Base-by-base conservation (phyloP, 495 filamentous ascomycete species). In the Penicillium lagena region DNA sequence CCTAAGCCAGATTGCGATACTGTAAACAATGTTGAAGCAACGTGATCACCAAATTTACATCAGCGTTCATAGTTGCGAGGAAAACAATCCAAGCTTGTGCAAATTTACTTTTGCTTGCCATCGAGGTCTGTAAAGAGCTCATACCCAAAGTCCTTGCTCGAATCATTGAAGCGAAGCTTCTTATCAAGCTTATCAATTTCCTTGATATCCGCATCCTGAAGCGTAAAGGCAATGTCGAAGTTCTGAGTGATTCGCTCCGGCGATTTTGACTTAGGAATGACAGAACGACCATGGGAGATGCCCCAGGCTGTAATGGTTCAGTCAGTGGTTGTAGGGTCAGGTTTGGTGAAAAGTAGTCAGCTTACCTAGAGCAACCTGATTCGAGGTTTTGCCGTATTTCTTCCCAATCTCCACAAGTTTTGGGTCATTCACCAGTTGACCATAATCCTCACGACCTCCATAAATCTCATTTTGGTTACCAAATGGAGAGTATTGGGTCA, bases 401-500 rank as follows among this genome's bases (percentile, higher is more conserved):
- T 79, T 71, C 3, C 78, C 83, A 44, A 87, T 72, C 33, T 80
- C 71, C 10, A 66, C 67, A 27, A 86, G 62, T 1, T 72, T 67
- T 0, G 80, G 75, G 35, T 86, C 81, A 8, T 86, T 73, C 43
- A 83, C 78, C 13, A 85, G 46, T 50, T 78, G 76, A 1, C 65
- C 71, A 50, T 78, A 59, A 15, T 71, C 62, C 39, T 67, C 60
- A 8, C 64, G 72, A 3, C 50, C 55, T 17, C 68, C 56, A 52
- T 87, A 89, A 13, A 77, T 66, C 38, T 73, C 66, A 54, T 87
- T 87, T 58, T 80, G 78, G 56, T 89, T 88, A 31, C 81, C 86
- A 30, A 89, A 82, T 2, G 83, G 81, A 11, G 76, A 81, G 58
- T 86, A 87, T 27, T 80, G 78, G 32, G 75, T 79, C 28, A 86